Evolutionary conservation across 2,329 filamentous ascomycete species (phyloP).

Genomic region (Paramyrothecium roridum): DNA sequence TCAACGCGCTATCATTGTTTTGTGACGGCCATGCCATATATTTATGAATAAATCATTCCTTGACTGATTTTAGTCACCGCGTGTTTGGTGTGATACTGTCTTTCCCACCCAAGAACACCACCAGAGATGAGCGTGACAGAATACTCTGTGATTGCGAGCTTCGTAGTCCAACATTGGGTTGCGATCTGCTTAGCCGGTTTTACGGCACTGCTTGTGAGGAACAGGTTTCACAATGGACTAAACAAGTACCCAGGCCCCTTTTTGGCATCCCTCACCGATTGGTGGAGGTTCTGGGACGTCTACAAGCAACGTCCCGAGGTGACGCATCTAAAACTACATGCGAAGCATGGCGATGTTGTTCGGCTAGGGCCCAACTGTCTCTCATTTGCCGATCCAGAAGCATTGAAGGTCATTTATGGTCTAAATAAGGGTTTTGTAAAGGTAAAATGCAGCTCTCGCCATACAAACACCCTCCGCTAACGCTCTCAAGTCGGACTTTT

Average conservation of each 20-base stretch:
- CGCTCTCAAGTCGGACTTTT: conserved; percentile 66
- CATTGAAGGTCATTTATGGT: conserved; percentile 75
- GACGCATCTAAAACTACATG: conserved; percentile 66
- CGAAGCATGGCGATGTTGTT: conserved; percentile 70
- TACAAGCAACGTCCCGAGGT: conserved; percentile 59
- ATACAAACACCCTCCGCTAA: conserved; percentile 49
- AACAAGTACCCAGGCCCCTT: conserved; percentile 71
- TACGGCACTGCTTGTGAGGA: conserved; percentile 11
- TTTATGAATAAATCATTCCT: too few species aligned
- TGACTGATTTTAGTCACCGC: neutral
- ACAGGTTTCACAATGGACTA: conserved; percentile 50
- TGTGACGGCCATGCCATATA: neutral
- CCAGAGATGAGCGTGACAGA: neutral
- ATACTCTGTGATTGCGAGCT: neutral
- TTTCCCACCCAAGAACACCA: too few species aligned
- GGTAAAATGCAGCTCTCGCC: conserved; percentile 37
- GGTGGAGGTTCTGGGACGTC: conserved; percentile 73
- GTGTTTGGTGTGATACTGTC: too few species aligned
- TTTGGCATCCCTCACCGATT: conserved; percentile 60
- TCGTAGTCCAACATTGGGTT: conserved; percentile 12
- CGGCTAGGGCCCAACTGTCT: conserved; percentile 71
- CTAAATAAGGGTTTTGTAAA: conserved; percentile 79
- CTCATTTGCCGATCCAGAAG: conserved; percentile 70
- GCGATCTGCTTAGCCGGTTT: conserved; percentile 6
- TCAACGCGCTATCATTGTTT: neutral